A percentile compares a stretch with the other conserved stretches of the same genome.
These are phyloP conservation scores for Mentha longifolia DNA, from an alignment of 257 asterid species.

Conservation along the genomic window DNA sequence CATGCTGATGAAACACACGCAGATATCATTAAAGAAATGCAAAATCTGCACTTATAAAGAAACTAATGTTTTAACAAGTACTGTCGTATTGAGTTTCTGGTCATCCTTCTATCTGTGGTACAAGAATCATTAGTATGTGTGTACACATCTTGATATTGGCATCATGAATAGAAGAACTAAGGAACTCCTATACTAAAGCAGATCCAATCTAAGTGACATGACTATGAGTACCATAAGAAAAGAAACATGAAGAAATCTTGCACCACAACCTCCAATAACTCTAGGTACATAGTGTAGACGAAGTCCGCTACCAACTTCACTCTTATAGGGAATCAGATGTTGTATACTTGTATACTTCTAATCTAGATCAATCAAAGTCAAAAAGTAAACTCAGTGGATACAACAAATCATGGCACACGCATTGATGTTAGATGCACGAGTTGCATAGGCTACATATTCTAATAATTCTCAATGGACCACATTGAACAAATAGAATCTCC, in stretches of 20 bases:
- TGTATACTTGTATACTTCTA: too few species aligned
- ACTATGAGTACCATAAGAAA: not conserved
- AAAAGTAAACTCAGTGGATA: not conserved
- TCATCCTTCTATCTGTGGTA: not conserved
- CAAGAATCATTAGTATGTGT: not conserved
- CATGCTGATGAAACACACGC: constrained; percentile 57
- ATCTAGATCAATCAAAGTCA: constrained; percentile 17
- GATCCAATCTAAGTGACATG: not conserved
- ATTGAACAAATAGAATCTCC: constrained; percentile 15
- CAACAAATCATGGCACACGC: not conserved
- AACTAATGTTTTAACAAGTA: too few species aligned
- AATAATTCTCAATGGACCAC: not conserved
- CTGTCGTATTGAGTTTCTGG: not conserved
- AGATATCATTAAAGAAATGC: not conserved
- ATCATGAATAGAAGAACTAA: not conserved
- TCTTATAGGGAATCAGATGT: not conserved
- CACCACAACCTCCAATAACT: constrained; percentile 1
- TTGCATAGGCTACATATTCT: not conserved
- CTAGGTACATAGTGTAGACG: not conserved
- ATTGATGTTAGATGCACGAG: constrained; percentile 4
- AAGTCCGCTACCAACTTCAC: not conserved
- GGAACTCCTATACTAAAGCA: not conserved
- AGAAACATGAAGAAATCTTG: not conserved
- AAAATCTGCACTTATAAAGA: constrained; percentile 9
- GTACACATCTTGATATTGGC: not conserved